Evolutionary conservation across 768 basidiomycete genomes (phyloP).

Genomic region (Collybiopsis luxurians): DNA sequence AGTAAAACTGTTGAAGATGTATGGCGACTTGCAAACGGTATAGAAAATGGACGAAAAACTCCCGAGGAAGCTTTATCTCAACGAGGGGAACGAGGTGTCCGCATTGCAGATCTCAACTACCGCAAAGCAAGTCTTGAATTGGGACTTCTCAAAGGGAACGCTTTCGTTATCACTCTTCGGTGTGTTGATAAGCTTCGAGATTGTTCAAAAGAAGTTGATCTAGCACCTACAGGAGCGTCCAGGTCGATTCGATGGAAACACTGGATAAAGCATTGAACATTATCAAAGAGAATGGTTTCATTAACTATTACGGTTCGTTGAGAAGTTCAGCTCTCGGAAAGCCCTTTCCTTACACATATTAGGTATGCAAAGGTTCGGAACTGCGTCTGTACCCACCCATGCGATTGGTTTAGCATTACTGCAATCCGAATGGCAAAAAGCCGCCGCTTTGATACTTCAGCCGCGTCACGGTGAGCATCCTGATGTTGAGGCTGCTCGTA

Average conservation of each 20-base stretch:
- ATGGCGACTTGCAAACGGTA: conserved; percentile 78
- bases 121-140: conserved; percentile 80
- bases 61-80: conserved; percentile 56
- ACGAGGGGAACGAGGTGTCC: conserved; percentile 85
- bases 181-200: conserved; percentile 30
- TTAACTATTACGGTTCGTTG: conserved; percentile 90
- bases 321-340: not conserved
- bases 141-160: conserved; percentile 96
- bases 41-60: conserved; percentile 51
- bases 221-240: conserved; percentile 68
- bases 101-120: conserved; percentile 88
- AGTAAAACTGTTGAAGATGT: conserved; percentile 78
- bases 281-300: conserved; percentile 84
- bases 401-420: conserved; percentile 89
- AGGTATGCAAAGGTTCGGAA: conserved; percentile 99
- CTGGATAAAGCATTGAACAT: conserved; percentile 75
- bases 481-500: conserved; percentile 78
- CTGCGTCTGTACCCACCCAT: conserved; percentile 94
- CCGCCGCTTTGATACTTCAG: conserved; percentile 77
- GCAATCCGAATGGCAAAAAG: conserved; percentile 86
- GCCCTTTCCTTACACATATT: conserved; percentile 4
- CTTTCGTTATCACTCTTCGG: conserved; percentile 93
- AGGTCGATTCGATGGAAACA: conserved; percentile 67
- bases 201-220: not conserved
- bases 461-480: conserved; percentile 90